Percentiles rank a stretch among this genome's conserved stretches.
Conservation (phyloP, 169 alveolate species). For the Eimeria necatrix region DNA sequence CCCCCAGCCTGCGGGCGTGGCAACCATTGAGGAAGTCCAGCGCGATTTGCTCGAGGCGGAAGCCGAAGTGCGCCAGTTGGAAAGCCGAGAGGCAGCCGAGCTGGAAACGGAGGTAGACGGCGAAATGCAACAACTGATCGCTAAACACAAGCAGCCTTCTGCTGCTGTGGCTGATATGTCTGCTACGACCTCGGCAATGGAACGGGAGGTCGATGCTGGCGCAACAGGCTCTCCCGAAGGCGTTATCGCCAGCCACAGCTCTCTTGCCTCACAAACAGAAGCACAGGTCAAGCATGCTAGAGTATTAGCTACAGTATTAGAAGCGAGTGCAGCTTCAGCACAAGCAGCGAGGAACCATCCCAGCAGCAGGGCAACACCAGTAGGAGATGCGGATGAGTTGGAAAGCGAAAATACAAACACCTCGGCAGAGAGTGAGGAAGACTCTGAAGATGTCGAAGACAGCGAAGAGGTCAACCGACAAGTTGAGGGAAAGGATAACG, state of each 20-base stretch:
- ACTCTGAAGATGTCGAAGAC: neutral
- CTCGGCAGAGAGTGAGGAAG: neutral
- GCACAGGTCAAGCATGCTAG: neutral
- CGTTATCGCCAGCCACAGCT: neutral
- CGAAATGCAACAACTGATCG: slow-evolving; percentile 30
- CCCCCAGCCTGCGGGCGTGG: slow-evolving; percentile 1
- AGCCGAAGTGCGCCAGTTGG: slow-evolving; percentile 40
- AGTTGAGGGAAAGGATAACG: neutral
- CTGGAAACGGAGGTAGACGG: slow-evolving; percentile 1
- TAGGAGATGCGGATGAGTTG: neutral
- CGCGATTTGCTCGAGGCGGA: slow-evolving; percentile 47
- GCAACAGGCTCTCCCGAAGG: neutral
- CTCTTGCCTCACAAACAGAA: neutral
- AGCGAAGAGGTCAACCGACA: neutral
- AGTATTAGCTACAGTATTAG: neutral
- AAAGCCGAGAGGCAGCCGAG: neutral
- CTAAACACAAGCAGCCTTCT: neutral
- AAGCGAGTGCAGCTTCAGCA: neutral
- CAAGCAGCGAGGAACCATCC: neutral
- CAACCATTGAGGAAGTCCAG: slow-evolving; percentile 32
- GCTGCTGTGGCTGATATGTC: slow-evolving; percentile 19
- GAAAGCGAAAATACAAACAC: neutral
- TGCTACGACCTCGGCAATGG: slow-evolving; percentile 20
- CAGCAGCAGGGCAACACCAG: neutral
- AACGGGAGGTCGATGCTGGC: neutral